Evolutionary conservation across 441 rosid species (phyloP), one percentile per base, ranked within the genome.

Genomic region (Francoa sonchifolia): DNA sequence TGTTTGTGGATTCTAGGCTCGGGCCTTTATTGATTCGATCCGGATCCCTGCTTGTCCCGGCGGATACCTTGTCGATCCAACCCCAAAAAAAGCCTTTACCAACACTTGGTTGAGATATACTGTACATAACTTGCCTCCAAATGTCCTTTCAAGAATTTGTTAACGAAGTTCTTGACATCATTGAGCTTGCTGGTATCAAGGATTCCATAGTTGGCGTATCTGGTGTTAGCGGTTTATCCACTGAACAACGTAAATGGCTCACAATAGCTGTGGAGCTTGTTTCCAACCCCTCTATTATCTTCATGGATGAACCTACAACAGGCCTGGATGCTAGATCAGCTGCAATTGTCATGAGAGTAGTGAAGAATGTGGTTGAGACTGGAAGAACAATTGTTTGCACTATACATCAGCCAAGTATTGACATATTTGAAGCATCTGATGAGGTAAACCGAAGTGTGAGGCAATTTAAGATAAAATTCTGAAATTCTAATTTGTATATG

Each of bases 261-360:
- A 80, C 85, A 14, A 76, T 80, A 7, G 90, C 90, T 9, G 90
- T 80, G 8, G 90, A 80, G 55, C 64, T 80, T 43, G 90, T 80
- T 8, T 72, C 82, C 5, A 80, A 80, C 51, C 85, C 90, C 8
- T 79, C 90, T 1, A 79, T 79, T 36, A 79, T 79, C 33, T 79
- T 79, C 67, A 79, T 79, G 90, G 90, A 79, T 33, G 90, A 79
- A 49, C 90, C 90, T 2, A 79, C 90, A 12, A 73, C 90, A 5
- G 90, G 90, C 1, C 90, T 79, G 40, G 89, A 79, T 20, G 89
- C 89, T 0, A 69, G 89, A 12, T 84, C 89, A 20, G 89, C 89
- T 20, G 85, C 89, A 2, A 79, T 79, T 46, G 89, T 79, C 14
- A 79, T 76, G 89, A 76, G 89, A 45, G 71, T 82, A 0, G 89